Evolutionary conservation across 2,329 filamentous ascomycete species (phyloP).

Genomic region (Cytospora piceicola): DNA sequence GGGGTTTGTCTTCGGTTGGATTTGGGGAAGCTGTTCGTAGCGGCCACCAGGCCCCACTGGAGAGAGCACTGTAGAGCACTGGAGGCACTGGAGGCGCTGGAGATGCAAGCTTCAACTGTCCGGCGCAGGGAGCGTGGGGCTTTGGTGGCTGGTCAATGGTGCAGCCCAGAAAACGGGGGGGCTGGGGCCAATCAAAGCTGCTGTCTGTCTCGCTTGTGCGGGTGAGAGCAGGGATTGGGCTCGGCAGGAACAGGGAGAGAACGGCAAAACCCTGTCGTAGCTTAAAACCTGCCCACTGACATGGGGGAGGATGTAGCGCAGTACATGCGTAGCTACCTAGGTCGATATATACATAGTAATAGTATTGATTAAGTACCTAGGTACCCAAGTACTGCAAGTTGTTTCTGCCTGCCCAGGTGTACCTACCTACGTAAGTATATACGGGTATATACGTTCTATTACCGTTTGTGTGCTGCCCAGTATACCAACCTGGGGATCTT

Average conservation of each 20-base stretch:
- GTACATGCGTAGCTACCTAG: too few species aligned
- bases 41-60: neutral
- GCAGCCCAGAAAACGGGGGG: slow-evolving; percentile 24
- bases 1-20: slow-evolving; percentile 12
- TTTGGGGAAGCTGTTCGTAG: slow-evolving; percentile 8
- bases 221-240: slow-evolving; percentile 4
- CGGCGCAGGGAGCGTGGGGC: slow-evolving; percentile 22
- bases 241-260: neutral
- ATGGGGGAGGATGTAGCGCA: too few species aligned
- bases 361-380: too few species aligned
- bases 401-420: neutral
- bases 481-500: too few species aligned
- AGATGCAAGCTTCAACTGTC: slow-evolving; percentile 14
- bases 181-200: slow-evolving; percentile 23
- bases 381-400: too few species aligned
- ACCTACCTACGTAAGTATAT: neutral
- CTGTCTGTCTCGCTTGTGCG: slow-evolving; percentile 18
- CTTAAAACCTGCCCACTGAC: neutral
- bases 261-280: neutral
- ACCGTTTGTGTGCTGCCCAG: too few species aligned
- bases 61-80: too few species aligned
- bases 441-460: too few species aligned
- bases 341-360: too few species aligned
- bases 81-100: neutral
- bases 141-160: slow-evolving; percentile 20